Evolutionary conservation across 805 yeast genomes (phyloP).

Genomic region (Candida chauliodis): DNA sequence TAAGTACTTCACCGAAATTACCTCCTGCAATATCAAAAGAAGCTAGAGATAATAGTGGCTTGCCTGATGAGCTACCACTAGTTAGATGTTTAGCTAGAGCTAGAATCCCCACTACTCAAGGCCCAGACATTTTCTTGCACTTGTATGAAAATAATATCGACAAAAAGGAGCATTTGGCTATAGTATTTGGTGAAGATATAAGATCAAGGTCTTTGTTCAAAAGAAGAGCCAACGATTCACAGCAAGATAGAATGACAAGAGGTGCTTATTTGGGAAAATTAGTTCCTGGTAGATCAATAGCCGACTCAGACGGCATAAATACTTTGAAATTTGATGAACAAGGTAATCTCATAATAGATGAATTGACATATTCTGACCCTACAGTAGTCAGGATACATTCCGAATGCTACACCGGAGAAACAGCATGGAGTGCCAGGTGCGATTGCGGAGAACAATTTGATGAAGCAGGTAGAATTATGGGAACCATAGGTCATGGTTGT

Average conservation of each 20-base stretch:
- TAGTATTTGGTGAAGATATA: conserved; percentile 91
- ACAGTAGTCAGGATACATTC: conserved; percentile 87
- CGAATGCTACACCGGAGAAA: conserved; percentile 98
- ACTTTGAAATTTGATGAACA: conserved; percentile 27
- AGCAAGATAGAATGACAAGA: conserved; percentile 93
- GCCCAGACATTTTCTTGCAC: conserved; percentile 91
- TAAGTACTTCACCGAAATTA: conserved; percentile 7
- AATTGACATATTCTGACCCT: conserved; percentile 36
- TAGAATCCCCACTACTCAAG: conserved; percentile 92
- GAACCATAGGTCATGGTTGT: conserved; percentile 82
- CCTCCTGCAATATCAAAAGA: conserved; percentile 15
- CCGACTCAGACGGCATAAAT: conserved; percentile 51
- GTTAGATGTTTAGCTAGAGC: conserved; percentile 93
- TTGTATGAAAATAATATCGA: conserved; percentile 83
- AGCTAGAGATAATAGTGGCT: conserved; percentile 29
- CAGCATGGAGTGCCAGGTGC: conserved; percentile 98
- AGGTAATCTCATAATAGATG: conserved; percentile 31
- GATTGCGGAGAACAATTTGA: conserved; percentile 99
- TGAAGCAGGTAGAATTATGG: conserved; percentile 95
- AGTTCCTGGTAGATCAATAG: conserved; percentile 76
- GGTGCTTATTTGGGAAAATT: conserved; percentile 94
- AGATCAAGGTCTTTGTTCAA: conserved; percentile 72
- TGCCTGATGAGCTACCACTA: conserved; percentile 59
- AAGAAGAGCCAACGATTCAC: conserved; percentile 66
- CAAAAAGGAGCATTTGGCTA: conserved; percentile 91